Evolutionary conservation across 2,329 filamentous ascomycete species (phyloP).

Genomic region (Colletotrichum scovillei): DNA sequence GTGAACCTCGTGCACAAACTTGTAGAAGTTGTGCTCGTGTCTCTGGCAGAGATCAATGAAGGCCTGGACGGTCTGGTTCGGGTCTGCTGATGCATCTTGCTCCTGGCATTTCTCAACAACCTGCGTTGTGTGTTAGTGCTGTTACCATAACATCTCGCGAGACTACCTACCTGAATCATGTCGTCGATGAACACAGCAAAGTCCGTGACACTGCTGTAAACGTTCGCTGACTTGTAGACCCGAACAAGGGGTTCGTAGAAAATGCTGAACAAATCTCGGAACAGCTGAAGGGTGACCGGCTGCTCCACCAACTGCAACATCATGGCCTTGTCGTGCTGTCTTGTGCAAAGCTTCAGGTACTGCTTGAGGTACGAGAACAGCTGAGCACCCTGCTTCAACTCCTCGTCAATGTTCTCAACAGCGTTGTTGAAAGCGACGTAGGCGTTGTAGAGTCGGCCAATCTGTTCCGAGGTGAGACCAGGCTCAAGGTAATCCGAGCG

Average conservation of each 20-base stretch:
- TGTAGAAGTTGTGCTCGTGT: slow-evolving; percentile 98
- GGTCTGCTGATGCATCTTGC: slow-evolving; percentile 90
- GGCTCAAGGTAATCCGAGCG: slow-evolving; percentile 82
- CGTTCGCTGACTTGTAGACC: slow-evolving; percentile 98
- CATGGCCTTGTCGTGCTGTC: slow-evolving; percentile 95
- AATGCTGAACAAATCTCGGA: slow-evolving; percentile 96
- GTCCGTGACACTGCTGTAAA: slow-evolving; percentile 97
- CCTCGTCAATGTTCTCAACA: slow-evolving; percentile 89
- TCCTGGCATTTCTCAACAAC: slow-evolving; percentile 74
- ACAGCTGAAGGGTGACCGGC: slow-evolving; percentile 94
- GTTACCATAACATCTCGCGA: neutral
- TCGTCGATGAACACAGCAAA: slow-evolving; percentile 95
- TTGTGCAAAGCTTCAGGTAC: slow-evolving; percentile 88
- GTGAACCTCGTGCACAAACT: slow-evolving; percentile 98
- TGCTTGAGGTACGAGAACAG: slow-evolving; percentile 96
- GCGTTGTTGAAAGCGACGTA: slow-evolving; percentile 97
- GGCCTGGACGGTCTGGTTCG: slow-evolving; percentile 96
- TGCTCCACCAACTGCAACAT: slow-evolving; percentile 97
- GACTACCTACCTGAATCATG: slow-evolving; percentile 76
- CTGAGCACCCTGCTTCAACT: slow-evolving; percentile 89
- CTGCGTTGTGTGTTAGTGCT: slow-evolving; percentile 43
- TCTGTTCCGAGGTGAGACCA: slow-evolving; percentile 77
- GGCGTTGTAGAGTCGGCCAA: slow-evolving; percentile 89
- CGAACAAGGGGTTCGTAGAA: slow-evolving; percentile 98
- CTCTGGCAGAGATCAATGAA: slow-evolving; percentile 97